Evolutionary conservation across 2,329 filamentous ascomycete genomes (phyloP), one percentile per base, ranked within the genome.

Genomic region (Scopulariopsis brevicaulis): DNA sequence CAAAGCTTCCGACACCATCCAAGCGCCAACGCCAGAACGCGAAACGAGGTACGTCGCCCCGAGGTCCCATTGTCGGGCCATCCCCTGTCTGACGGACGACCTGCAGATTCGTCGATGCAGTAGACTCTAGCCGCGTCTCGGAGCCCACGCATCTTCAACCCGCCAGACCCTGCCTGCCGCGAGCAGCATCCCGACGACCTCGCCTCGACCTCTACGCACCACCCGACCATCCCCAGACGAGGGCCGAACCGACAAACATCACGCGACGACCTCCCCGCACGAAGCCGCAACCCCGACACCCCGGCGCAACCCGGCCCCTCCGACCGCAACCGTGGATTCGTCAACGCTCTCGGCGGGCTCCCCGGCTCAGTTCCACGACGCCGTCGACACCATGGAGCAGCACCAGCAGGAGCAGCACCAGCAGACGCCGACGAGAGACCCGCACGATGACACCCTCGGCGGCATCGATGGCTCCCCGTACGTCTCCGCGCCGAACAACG

Each of bases 291-390:
- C 46, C 46, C 46, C 46, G 46, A 22, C 14, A 22, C 12, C 10
- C 11, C 7, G 20, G 6, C n/a, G 22, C 22, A n/a, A 20, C 20
- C n/a, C 46, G 22, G n/a, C 46, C 22, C 8, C 28, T 32, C 28
- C 28, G n/a, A 46, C 40, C 58, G 63, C 63, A 72, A 77, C 68
- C 61, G 76, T 82, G 79, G 80, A 83, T 77, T 75, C 75, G 62
- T 76, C 76, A 60, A 76, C 70, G 20, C 65, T 77, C 37, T 73
- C 73, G 53, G 70, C 71, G 65, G 77, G 76, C 71, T 78, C 77
- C 60, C 70, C 73, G 68, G 76, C 71, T 73, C 77, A 78, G 66
- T 78, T 75, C 66, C 75, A 77, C 75, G 74, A 78, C 76, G 72
- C 73, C 59, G 69, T 79, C 64, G 75, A 78, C 65, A 76, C 64